These are phyloP conservation scores for Cladobotryum mycophilum DNA, from an alignment of 2,329 filamentous ascomycete genomes.

Conservation along the genomic window DNA sequence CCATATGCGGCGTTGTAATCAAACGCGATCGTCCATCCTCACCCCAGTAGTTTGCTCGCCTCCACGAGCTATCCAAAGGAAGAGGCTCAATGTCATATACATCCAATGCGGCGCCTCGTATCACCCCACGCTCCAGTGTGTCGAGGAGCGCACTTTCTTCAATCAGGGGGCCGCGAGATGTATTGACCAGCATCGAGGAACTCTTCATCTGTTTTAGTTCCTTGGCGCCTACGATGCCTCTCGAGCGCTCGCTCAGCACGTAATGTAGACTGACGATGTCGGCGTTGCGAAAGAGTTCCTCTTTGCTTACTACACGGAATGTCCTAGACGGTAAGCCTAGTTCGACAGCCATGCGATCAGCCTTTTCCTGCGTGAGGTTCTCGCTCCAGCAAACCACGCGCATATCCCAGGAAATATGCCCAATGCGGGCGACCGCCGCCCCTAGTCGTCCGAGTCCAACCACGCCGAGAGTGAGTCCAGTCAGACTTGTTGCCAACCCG, in stretches of 20 bases:
- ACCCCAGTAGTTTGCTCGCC: no score
- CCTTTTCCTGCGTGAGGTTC: constrained; percentile 56
- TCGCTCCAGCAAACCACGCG: constrained; percentile 57
- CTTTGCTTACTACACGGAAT: constrained; percentile 54
- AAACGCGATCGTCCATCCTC: constrained; percentile 51
- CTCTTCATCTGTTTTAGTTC: constrained; percentile 59
- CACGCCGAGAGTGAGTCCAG: constrained; percentile 54
- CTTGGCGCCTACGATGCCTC: constrained; percentile 48
- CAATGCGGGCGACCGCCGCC: constrained; percentile 52
- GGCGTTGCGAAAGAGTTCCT: constrained; percentile 53
- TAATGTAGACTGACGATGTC: constrained; percentile 63
- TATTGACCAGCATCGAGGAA: constrained; percentile 61
- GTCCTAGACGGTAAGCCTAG: constrained; percentile 53
- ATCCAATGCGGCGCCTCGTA: constrained; percentile 64
- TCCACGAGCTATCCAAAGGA: no score
- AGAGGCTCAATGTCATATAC: constrained; percentile 70
- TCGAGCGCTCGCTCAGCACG: constrained; percentile 57
- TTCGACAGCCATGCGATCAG: constrained; percentile 48
- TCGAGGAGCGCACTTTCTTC: constrained; percentile 59
- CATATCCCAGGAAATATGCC: constrained; percentile 57
- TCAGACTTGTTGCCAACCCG: constrained; percentile 45
- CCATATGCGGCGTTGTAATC: constrained; percentile 66
- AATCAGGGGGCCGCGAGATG: constrained; percentile 62
- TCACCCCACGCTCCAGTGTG: constrained; percentile 50
- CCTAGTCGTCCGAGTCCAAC: constrained; percentile 60